phyloP scores from a whole-genome alignment of 2,329 filamentous ascomycete species.

The Talaromyces pinophilus region DNA sequence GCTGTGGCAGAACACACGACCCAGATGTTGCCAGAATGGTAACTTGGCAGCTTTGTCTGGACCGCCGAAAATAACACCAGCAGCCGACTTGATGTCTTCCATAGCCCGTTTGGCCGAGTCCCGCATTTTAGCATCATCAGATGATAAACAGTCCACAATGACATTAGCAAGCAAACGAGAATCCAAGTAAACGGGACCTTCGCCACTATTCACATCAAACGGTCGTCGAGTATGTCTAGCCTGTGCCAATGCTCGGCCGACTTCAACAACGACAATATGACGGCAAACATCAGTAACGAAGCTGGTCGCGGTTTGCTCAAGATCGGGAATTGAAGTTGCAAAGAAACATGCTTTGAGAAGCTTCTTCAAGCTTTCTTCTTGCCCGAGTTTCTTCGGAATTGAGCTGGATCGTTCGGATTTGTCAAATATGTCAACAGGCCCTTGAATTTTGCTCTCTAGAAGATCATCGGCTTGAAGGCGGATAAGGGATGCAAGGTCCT shows the following conservation, averaged over 20 bases:
- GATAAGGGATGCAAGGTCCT: slow-evolving; percentile 81
- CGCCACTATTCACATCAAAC: slow-evolving; percentile 82
- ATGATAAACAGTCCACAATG: slow-evolving; percentile 84
- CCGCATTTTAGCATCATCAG: slow-evolving; percentile 75
- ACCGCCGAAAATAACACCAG: slow-evolving; percentile 76
- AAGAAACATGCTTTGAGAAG: slow-evolving; percentile 87
- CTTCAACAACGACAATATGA: slow-evolving; percentile 87
- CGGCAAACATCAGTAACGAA: slow-evolving; percentile 80
- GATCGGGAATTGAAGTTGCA: slow-evolving; percentile 76
- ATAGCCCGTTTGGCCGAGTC: slow-evolving; percentile 81
- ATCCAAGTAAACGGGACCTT: slow-evolving; percentile 84
- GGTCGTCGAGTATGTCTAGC: slow-evolving; percentile 73
- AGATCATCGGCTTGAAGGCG: slow-evolving; percentile 89
- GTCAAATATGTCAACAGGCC: slow-evolving; percentile 68
- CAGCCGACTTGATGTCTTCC: slow-evolving; percentile 73
- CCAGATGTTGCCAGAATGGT: slow-evolving; percentile 80
- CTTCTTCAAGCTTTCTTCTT: slow-evolving; percentile 80
- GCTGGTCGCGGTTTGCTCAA: slow-evolving; percentile 71
- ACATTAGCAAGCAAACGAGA: slow-evolving; percentile 85
- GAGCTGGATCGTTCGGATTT: slow-evolving; percentile 78
- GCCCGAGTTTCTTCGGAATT: slow-evolving; percentile 79
- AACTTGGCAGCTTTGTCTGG: slow-evolving; percentile 71
- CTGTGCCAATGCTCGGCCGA: slow-evolving; percentile 80
- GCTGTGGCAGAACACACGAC: slow-evolving; percentile 84
- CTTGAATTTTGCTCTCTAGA: slow-evolving; percentile 69